Conservation (phyloP, 352 stramenopile species). For the Pythium angustatum region DNA sequence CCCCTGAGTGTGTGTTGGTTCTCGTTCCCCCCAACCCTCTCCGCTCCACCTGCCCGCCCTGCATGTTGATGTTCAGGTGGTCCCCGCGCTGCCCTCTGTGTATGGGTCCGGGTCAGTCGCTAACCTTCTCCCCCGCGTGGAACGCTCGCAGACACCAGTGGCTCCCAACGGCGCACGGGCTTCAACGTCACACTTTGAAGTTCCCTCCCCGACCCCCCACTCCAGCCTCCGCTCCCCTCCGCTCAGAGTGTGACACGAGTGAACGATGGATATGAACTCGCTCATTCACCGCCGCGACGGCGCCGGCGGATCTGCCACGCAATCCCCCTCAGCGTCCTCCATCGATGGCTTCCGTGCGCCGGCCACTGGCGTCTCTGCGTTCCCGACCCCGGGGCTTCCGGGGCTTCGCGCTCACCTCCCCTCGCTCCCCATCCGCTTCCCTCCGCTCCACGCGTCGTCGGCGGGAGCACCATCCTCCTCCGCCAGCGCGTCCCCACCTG, state of each 20-base stretch:
- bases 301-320: constrained; percentile 3
- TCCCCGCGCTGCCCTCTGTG: neutral
- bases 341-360: constrained; percentile 30
- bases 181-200: constrained; percentile 39
- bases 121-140: constrained; percentile 34
- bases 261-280: constrained; percentile 73
- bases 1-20: constrained; percentile 20
- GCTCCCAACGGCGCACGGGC: constrained; percentile 26
- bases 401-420: constrained; percentile 50
- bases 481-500: constrained; percentile 2
- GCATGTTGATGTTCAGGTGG: constrained; percentile 38
- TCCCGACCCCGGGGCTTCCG: constrained; percentile 32
- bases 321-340: neutral
- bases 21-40: constrained; percentile 8
- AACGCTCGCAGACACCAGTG: constrained; percentile 27
- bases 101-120: constrained; percentile 32
- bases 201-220: constrained; percentile 11
- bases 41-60: constrained; percentile 1
- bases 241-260: constrained; percentile 17
- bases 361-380: constrained; percentile 33
- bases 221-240: constrained; percentile 11
- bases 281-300: constrained; percentile 50
- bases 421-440: constrained; percentile 45
- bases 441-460: constrained; percentile 30
- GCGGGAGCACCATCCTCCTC: constrained; percentile 7